These are phyloP conservation scores for Plantago coronopus DNA, from an alignment of 305 asterid species.

Conservation along the genomic window DNA sequence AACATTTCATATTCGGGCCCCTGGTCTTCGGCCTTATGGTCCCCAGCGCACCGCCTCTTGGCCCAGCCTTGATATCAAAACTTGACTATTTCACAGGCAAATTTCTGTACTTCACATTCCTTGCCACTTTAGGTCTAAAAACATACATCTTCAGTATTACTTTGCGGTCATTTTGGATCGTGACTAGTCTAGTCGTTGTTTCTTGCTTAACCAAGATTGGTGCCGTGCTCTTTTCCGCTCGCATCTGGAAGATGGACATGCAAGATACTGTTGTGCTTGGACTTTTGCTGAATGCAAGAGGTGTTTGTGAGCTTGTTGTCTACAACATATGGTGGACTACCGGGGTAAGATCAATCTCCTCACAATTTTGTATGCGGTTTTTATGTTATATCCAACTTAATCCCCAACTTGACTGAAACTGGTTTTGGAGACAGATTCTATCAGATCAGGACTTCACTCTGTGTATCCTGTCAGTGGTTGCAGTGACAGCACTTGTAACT, in stretches of 20 bases:
- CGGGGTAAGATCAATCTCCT: slow-evolving; percentile 34
- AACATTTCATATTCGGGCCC: slow-evolving; percentile 57
- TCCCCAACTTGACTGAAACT: not conserved
- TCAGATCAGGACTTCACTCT: slow-evolving; percentile 9
- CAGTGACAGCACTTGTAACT: slow-evolving; percentile 9
- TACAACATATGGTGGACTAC: slow-evolving; percentile 53
- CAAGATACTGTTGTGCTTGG: slow-evolving; percentile 58
- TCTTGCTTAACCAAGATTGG: slow-evolving; percentile 35
- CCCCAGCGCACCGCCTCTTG: slow-evolving; percentile 51
- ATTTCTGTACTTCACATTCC: slow-evolving; percentile 57
- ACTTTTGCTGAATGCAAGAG: slow-evolving; percentile 53
- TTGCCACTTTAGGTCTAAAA: slow-evolving; percentile 68
- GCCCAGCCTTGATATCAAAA: slow-evolving; percentile 43
- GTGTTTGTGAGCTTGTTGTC: slow-evolving; percentile 58
- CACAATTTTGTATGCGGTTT: not conserved
- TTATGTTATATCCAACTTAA: not conserved
- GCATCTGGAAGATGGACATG: slow-evolving; percentile 27
- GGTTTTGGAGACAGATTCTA: slow-evolving; percentile 4
- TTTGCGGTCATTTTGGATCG: slow-evolving; percentile 32
- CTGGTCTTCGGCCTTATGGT: slow-evolving; percentile 33
- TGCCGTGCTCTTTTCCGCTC: slow-evolving; percentile 34
- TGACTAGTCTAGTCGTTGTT: slow-evolving; percentile 26
- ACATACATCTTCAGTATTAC: slow-evolving; percentile 47
- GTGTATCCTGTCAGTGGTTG: not conserved
- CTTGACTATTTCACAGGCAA: slow-evolving; percentile 59